These are phyloP conservation scores for Shiraia sp. DNA, from an alignment of 2,329 filamentous ascomycete genomes.

Conservation along the genomic window DNA sequence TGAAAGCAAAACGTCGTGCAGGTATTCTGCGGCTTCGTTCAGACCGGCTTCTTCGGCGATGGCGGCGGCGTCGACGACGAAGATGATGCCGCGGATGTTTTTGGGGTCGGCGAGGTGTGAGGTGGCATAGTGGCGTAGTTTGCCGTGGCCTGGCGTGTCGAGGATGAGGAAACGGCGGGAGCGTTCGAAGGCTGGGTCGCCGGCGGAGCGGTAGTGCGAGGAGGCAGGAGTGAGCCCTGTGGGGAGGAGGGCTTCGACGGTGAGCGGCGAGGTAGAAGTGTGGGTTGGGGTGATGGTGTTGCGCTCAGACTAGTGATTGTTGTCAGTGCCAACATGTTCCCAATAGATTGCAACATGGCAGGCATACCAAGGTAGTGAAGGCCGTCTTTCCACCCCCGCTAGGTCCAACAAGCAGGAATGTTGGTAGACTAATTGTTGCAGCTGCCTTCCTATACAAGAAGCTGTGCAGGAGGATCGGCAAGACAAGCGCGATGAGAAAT, in stretches of 20 bases:
- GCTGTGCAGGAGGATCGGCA: conserved; percentile 78
- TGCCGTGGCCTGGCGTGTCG: conserved; percentile 95
- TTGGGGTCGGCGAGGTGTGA: conserved; percentile 52
- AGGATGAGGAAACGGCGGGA: conserved; percentile 72
- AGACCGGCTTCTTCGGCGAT: conserved; percentile 54
- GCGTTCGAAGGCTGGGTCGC: conserved; percentile 61
- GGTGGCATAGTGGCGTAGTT: conserved; percentile 76
- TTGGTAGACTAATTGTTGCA: conserved; percentile 67
- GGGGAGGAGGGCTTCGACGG: conserved; percentile 63
- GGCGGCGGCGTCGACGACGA: conserved; percentile 80
- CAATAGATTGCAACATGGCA: background rate
- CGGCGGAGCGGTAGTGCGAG: conserved; percentile 66
- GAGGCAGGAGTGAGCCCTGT: conserved; percentile 61
- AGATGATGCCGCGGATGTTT: conserved; percentile 73
- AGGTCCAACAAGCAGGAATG: conserved; percentile 80
- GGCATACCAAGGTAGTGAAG: conserved; percentile 72
- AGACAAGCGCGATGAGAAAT: conserved; percentile 68
- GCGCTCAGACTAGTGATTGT: conserved; percentile 54
- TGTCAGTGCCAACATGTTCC: background rate
- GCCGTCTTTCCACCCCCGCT: conserved; percentile 85
- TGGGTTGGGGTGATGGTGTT: conserved; percentile 61
- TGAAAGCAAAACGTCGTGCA: conserved; percentile 84
- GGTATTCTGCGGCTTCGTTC: conserved; percentile 75
- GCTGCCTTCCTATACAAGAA: conserved; percentile 70
- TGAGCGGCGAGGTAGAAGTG: conserved; percentile 46